Evolutionary conservation across 2,329 filamentous ascomycete species (phyloP).

Genomic region (Penicillium psychrosexuale): DNA sequence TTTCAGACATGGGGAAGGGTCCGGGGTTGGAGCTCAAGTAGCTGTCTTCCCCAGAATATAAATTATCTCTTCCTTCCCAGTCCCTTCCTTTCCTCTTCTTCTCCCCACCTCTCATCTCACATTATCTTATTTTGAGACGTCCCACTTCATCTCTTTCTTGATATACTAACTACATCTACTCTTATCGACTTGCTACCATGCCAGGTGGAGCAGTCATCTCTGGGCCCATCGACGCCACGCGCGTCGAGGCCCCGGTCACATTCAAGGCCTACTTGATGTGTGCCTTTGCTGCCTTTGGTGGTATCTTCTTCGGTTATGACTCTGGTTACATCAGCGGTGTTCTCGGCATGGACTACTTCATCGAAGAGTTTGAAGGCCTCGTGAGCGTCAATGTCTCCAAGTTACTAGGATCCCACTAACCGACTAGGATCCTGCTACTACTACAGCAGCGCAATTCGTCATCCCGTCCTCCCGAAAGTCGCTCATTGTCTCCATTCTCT

Average conservation of each 20-base stretch:
- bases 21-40: background rate
- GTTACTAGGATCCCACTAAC: background rate
- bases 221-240: conserved; percentile 50
- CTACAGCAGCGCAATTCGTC: conserved; percentile 15
- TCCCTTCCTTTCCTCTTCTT: background rate
- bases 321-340: conserved; percentile 56
- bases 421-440: conserved; percentile 26
- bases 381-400: conserved; percentile 19
- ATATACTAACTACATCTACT: background rate
- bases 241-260: conserved; percentile 58
- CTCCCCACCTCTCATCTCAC: background rate
- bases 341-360: conserved; percentile 52
- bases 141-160: background rate
- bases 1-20: background rate
- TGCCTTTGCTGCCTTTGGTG: conserved; percentile 59
- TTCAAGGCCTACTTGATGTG: conserved; percentile 60
- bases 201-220: conserved; percentile 22
- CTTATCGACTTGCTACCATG: conserved; percentile 18
- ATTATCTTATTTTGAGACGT: background rate
- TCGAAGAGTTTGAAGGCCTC: conserved; percentile 35
- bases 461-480: conserved; percentile 51
- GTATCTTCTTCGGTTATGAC: conserved; percentile 61
- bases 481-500: conserved; percentile 73
- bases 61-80: background rate
- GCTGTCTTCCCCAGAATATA: background rate